Evolutionary conservation across 192 early-diverging fungal genomes (phyloP).

Genomic region (Podila epicladia): DNA sequence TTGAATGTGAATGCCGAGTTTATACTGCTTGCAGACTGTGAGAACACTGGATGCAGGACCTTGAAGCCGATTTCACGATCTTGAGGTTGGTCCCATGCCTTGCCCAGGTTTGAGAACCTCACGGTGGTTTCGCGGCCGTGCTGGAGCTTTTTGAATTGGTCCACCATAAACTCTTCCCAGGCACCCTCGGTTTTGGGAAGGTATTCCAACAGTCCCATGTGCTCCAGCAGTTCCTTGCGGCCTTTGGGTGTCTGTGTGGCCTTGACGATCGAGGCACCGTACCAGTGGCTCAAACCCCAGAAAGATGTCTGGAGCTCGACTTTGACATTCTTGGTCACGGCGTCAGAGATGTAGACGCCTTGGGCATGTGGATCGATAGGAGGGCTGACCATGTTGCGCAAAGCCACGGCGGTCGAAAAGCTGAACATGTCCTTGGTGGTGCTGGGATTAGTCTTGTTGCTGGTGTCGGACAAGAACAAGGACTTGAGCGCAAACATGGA

Average conservation of each 20-base stretch:
- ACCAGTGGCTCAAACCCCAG: slow-evolving; percentile 18
- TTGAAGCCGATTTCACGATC: neutral
- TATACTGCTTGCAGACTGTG: slow-evolving; percentile 6
- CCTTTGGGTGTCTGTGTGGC: slow-evolving; percentile 9
- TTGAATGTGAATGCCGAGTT: slow-evolving; percentile 10
- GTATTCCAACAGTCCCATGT: slow-evolving; percentile 18
- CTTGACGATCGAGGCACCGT: slow-evolving; percentile 8
- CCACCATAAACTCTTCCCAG: slow-evolving; percentile 21
- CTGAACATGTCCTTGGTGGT: slow-evolving; percentile 21
- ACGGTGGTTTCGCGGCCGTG: slow-evolving; percentile 25
- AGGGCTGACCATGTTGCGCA: slow-evolving; percentile 16
- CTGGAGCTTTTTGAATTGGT: slow-evolving; percentile 26
- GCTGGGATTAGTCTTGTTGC: neutral
- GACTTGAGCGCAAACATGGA: slow-evolving; percentile 28
- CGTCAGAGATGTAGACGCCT: slow-evolving; percentile 19
- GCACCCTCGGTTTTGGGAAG: slow-evolving; percentile 12
- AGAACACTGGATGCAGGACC: slow-evolving; percentile 17
- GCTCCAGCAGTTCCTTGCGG: neutral
- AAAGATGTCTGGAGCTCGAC: slow-evolving; percentile 13
- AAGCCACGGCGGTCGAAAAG: slow-evolving; percentile 7
- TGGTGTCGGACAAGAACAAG: slow-evolving; percentile 19
- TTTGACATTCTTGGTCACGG: slow-evolving; percentile 14
- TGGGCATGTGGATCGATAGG: slow-evolving; percentile 9
- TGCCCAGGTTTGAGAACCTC: slow-evolving; percentile 29
- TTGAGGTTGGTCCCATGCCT: slow-evolving; percentile 12